Evolutionary conservation across 2,329 filamentous ascomycete species (phyloP).

Genomic region (Peltaster fructicola): DNA sequence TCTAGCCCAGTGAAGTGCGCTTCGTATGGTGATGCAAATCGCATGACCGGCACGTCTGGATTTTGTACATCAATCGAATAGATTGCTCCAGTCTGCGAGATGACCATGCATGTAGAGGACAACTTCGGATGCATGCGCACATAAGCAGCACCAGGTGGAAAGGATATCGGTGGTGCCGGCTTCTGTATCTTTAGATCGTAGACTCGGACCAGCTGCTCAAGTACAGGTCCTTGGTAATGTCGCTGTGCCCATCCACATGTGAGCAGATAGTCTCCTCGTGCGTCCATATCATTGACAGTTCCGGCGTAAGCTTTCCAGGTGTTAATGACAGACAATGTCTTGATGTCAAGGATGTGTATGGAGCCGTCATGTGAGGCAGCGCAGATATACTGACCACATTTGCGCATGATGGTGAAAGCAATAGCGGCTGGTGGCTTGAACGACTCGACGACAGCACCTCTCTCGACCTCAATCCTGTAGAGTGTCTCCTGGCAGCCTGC

Average conservation of each 20-base stretch:
- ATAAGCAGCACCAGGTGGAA: constrained; percentile 78
- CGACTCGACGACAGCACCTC: constrained; percentile 27
- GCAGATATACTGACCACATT: constrained; percentile 70
- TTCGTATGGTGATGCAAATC: constrained; percentile 59
- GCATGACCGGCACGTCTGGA: constrained; percentile 68
- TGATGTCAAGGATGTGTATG: constrained; percentile 72
- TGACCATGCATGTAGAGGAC: constrained; percentile 85
- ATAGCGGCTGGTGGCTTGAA: constrained; percentile 11
- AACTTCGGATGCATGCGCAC: constrained; percentile 93
- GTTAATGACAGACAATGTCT: constrained; percentile 61
- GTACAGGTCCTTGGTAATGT: constrained; percentile 60
- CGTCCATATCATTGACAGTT: constrained; percentile 91
- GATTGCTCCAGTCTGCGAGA: constrained; percentile 81
- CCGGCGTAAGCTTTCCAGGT: constrained; percentile 82
- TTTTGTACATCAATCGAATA: constrained; percentile 95
- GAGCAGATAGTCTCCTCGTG: constrained; percentile 82
- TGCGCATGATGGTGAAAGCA: constrained; percentile 87
- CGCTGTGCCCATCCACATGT: constrained; percentile 86
- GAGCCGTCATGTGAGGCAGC: constrained; percentile 69
- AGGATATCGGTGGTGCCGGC: constrained; percentile 79
- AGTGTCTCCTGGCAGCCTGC: constrained; percentile 75
- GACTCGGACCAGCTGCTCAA: constrained; percentile 86
- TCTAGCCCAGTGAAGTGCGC: constrained; percentile 64
- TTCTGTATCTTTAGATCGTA: constrained; percentile 86
- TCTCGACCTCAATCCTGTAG: constrained; percentile 55